Conservation (phyloP, 2,329 filamentous ascomycete genomes). For the Paecilomyces sp. region DNA sequence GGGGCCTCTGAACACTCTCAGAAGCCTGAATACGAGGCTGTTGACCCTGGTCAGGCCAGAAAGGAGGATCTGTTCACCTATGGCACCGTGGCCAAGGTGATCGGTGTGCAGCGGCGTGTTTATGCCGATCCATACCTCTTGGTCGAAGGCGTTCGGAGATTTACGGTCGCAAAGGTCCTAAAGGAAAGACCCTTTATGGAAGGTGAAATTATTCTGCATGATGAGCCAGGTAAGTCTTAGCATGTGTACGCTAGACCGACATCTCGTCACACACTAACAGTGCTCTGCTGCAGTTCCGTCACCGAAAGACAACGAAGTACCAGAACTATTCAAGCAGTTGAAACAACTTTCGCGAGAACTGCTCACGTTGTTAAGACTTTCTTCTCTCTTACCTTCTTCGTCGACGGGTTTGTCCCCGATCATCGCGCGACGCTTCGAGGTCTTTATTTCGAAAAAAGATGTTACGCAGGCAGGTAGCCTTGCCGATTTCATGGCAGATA, state of each 20-base stretch:
- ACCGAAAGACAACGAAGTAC: conserved; percentile 56
- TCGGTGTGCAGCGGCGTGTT: conserved; percentile 67
- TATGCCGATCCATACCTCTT: conserved; percentile 73
- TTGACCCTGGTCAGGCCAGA: conserved; percentile 53
- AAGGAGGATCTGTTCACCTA: conserved; percentile 73
- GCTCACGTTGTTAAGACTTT: conserved; percentile 74
- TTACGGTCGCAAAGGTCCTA: conserved; percentile 65
- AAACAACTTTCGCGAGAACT: conserved; percentile 83
- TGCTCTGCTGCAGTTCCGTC: conserved; percentile 21
- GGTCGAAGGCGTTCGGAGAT: conserved; percentile 75
- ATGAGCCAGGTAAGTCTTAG: conserved; percentile 55
- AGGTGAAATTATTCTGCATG: conserved; percentile 64
- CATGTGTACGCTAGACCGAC: neutral
- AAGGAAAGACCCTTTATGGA: conserved; percentile 83
- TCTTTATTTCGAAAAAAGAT: conserved; percentile 79
- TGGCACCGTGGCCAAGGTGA: conserved; percentile 73
- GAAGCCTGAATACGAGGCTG: conserved; percentile 37
- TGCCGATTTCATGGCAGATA: conserved; percentile 94
- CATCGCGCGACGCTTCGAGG: conserved; percentile 77
- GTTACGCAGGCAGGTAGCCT: conserved; percentile 74
- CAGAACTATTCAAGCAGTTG: conserved; percentile 68
- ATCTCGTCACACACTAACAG: conserved; percentile 1
- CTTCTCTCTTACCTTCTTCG: conserved; percentile 70
- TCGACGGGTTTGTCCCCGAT: conserved; percentile 68
- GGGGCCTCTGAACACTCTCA: conserved; percentile 46